A percentile compares a stretch with the other conserved stretches of the same genome.
Evolutionary conservation across 306 rosid species (phyloP).

Genomic region (Cyclanthera cordifolia): DNA sequence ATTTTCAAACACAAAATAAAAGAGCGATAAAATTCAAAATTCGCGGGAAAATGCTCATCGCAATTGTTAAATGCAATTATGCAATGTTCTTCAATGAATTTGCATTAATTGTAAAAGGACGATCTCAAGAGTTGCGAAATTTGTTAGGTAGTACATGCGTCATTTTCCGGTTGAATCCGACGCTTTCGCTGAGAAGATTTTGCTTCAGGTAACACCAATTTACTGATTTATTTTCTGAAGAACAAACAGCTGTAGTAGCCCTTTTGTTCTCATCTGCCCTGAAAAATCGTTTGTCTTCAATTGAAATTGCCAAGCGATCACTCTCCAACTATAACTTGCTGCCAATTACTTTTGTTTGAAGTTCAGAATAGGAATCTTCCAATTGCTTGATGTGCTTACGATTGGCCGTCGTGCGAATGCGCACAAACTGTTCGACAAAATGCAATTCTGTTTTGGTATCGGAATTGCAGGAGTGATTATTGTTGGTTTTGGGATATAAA

Average conservation of each 20-base stretch:
- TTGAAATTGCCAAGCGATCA: not conserved
- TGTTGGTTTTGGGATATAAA: too few species aligned
- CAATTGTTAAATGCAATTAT: not conserved
- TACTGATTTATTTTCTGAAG: not conserved
- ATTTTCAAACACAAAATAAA: not conserved
- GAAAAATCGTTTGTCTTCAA: not conserved
- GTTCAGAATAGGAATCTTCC: not conserved
- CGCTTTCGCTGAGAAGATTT: not conserved
- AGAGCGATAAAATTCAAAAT: not conserved
- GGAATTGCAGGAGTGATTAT: not conserved
- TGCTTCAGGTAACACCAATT: not conserved
- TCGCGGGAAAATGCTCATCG: not conserved
- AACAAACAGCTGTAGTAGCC: not conserved
- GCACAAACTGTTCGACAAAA: not conserved
- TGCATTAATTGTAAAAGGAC: conserved; percentile 1
- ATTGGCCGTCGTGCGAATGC: not conserved
- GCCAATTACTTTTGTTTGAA: not conserved
- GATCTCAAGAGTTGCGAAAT: not conserved
- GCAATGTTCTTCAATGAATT: not conserved
- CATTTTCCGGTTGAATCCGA: not conserved
- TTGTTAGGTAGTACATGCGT: conserved; percentile 4
- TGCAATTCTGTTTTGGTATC: not conserved
- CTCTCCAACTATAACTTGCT: not conserved
- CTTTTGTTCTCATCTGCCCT: not conserved
- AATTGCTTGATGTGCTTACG: not conserved